Base-by-base conservation (phyloP, 2,329 filamentous ascomycete genomes). In the Pestalotiopsis sp. region DNA sequence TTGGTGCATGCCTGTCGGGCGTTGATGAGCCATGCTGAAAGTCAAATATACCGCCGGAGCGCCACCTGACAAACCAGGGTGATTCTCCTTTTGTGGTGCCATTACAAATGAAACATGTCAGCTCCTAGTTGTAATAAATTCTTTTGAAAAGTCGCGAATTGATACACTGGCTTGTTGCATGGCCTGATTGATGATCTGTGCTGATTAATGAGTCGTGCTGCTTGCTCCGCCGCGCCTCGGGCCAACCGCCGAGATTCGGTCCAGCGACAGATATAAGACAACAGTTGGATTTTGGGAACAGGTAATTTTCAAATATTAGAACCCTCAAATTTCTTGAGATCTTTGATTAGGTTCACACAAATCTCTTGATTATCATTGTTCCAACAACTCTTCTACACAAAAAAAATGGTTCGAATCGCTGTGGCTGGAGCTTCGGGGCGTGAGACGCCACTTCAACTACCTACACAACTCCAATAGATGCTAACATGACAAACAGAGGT, bases 381-480 rank as follows among this genome's bases (percentile, higher is more conserved):
- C 20, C 20, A 23, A 2, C 20, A 36, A 62, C 9, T 36, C 31
- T 36, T 36, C 9, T 36, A 9, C 31, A 36, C 31, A 6, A 36
- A 36, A 31, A 6, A 36, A 7, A 86, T 85, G 83, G 83, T 84
- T 64, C 81, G 80, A 25, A 76, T 85, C 52, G 81, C 80, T 52
- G 69, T 85, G 14, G 83, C 82, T 52, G 83, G 83, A 59, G 83
- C 82, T 39, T 80, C 81, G 12, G 82, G 83, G 14, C 73, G 83
- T 85, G 25, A 31, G 49, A 31, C 56, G 13, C 17, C n/a, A 23
- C 27, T 52, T 25, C 3, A 66, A 52, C 17, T 6, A 45, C n/a
- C 56, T 25, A n/a, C 17, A 6, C 57, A 58, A 31, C 6, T 12
- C 17, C 3, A 20, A 9, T 9, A 20, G 20, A 52, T 20, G 36